Percentiles rank a stretch among this genome's conserved stretches.
Conservation (phyloP, 2,329 filamentous ascomycete genomes). For the Alternaria brassicae region DNA sequence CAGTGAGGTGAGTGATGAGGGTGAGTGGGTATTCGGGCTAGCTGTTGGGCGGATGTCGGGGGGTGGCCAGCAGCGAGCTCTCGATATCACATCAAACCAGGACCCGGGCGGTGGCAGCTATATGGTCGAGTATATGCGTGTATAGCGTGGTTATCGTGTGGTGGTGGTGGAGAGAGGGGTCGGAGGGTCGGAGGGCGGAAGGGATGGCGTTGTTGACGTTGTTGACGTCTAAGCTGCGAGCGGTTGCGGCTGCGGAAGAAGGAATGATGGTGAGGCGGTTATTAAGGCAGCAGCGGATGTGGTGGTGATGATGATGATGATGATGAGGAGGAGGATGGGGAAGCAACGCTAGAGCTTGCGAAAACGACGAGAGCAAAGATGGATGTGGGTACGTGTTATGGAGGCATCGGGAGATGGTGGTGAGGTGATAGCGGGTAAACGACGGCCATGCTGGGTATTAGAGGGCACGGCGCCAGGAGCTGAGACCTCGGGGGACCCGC, state of each 20-base stretch:
- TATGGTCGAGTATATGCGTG: slow-evolving; percentile 45
- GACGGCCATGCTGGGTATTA: slow-evolving; percentile 26
- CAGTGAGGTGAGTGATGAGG: slow-evolving; percentile 21
- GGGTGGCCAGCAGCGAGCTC: slow-evolving; percentile 38
- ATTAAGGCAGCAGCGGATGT: slow-evolving; percentile 25
- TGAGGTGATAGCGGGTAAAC: slow-evolving; percentile 34
- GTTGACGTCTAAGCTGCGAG: slow-evolving; percentile 29
- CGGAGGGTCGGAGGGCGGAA: slow-evolving; percentile 22
- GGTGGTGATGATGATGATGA: slow-evolving; percentile 3
- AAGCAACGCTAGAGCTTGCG: slow-evolving; percentile 38
- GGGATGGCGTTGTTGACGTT: slow-evolving; percentile 18
- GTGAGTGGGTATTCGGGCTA: slow-evolving; percentile 25
- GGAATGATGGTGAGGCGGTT: slow-evolving; percentile 38
- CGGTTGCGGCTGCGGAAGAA: slow-evolving; percentile 37
- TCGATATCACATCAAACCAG: slow-evolving; percentile 46
- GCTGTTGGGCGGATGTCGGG: slow-evolving; percentile 28
- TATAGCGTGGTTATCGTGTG: slow-evolving; percentile 33
- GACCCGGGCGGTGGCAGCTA: slow-evolving; percentile 27
- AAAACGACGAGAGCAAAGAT: slow-evolving; percentile 33
- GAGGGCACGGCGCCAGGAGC: slow-evolving; percentile 17
- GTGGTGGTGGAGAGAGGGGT: slow-evolving; percentile 25
- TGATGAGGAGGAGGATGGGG: background rate
- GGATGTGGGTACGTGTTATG: slow-evolving; percentile 36
- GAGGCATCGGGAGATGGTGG: slow-evolving; percentile 38
- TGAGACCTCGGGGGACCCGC: slow-evolving; percentile 15